Base-by-base conservation (phyloP, 1,139 yeast species). In the Saccharomycopsis hybrid region DNA sequence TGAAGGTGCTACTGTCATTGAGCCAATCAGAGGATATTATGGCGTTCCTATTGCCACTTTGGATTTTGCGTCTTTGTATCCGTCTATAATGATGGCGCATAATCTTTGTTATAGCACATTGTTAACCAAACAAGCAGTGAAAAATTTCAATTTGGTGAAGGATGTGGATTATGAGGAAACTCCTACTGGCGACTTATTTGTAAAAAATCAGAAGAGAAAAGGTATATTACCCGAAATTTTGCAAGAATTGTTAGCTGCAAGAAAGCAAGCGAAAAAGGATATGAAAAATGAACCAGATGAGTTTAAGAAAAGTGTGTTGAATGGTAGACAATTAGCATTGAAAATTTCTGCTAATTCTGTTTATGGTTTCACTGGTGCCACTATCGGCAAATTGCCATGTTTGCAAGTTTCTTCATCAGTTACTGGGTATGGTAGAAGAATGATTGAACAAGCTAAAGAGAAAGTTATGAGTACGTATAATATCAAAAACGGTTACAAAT, bases 41-140 rank as follows among this genome's bases (percentile, higher is more conserved):
- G 96, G 89, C 66, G 92, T 86, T 7, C 99, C 99, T 0, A 92
- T 94, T 63, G 96, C 98, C 1, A 94, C 99, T 0, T 73, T 94
- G 58, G 99, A 94, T 82, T 94, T 94, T 77, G 89, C 96, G 58
- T 88, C 97, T 44, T 76, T 94, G 74, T 94, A 94, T 66, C 99
- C 99, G 4, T 87, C 97, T 54, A 94, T 94, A 61, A 94, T 94
- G 97, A 92, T 92, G 97, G 98, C 99, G 0, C 99, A 94, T 65
- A 94, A 94, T 65, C 72, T 94, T 53, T 94, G 99, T 65, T 94
- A 94, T 65, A 92, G 98, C 0, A 90, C 98, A 0, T 69, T 92
- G 42, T 67, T 92, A 48, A 85, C 78, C 58, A 79, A 77, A 56
- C 78, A 76, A 42, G 78, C 95, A 0, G 85, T 89, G 39, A 78